Conservation (phyloP, 805 yeast genomes). For the Torulaspora microellipsoides region DNA sequence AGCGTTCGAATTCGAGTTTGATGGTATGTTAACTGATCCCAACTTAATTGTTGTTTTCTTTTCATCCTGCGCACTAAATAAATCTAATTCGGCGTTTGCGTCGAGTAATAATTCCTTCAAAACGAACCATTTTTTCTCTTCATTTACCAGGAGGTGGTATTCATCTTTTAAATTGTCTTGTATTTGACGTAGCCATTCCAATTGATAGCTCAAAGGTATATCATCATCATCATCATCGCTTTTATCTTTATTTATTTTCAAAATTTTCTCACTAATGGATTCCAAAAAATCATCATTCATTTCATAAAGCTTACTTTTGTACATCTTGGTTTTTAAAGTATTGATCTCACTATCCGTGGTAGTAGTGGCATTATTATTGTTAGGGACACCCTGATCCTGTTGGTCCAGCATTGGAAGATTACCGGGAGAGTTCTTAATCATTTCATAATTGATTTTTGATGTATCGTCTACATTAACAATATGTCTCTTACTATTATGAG, state of each 20-base stretch:
- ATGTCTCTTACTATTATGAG: slow-evolving; percentile 24
- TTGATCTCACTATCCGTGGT: slow-evolving; percentile 22
- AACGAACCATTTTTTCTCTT: slow-evolving; percentile 32
- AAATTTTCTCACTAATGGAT: slow-evolving; percentile 9
- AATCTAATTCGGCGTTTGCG: slow-evolving; percentile 33
- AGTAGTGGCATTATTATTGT: slow-evolving; percentile 6
- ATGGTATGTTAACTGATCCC: slow-evolving; percentile 16
- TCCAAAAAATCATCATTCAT: slow-evolving; percentile 28
- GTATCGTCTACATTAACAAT: slow-evolving; percentile 32
- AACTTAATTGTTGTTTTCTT: slow-evolving; percentile 9
- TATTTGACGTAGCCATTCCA: slow-evolving; percentile 20
- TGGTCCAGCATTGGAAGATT: slow-evolving; percentile 8
- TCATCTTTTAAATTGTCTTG: slow-evolving; percentile 19
- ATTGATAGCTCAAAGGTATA: slow-evolving; percentile 15
- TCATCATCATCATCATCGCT: slow-evolving; percentile 1
- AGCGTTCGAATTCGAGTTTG: slow-evolving; percentile 17
- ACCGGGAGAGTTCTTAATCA: slow-evolving; percentile 33
- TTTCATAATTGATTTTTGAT: slow-evolving; percentile 34
- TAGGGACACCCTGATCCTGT: slow-evolving; percentile 1
- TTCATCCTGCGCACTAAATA: slow-evolving; percentile 25
- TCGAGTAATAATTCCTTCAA: slow-evolving; percentile 31
- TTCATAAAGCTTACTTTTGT: slow-evolving; percentile 26
- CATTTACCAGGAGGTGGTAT: slow-evolving; percentile 17
- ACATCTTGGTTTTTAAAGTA: slow-evolving; percentile 22
- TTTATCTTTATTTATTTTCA: background rate